Evolutionary conservation across 257 asterid genomes (phyloP).

Genomic region (Solanum sitiens): DNA sequence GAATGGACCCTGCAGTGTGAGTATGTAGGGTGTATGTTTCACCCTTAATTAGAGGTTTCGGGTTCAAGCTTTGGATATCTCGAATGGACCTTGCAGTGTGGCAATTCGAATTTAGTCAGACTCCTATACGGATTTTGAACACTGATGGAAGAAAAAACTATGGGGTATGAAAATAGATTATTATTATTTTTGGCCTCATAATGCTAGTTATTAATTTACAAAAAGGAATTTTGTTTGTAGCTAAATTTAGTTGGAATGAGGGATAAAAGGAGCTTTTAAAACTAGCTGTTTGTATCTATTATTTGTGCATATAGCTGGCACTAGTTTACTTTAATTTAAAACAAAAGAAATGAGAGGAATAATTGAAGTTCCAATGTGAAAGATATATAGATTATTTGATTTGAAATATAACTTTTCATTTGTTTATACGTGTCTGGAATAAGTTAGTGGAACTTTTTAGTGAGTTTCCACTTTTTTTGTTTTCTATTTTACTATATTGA

Average conservation of each 20-base stretch:
- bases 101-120: too few species aligned
- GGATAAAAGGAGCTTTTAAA: slow-evolving; percentile 43
- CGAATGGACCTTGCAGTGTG: rapidly evolving
- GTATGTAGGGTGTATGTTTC: background rate
- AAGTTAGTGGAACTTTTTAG: slow-evolving; percentile 56
- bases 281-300: slow-evolving; percentile 1
- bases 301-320: slow-evolving; percentile 40
- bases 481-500: background rate
- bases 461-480: slow-evolving; percentile 7
- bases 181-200: background rate
- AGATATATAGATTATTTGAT: slow-evolving; percentile 30
- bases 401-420: slow-evolving; percentile 53
- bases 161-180: background rate
- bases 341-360: slow-evolving; percentile 31
- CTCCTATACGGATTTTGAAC: background rate
- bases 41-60: rapidly evolving
- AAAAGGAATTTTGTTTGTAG: slow-evolving; percentile 28
- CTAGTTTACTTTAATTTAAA: slow-evolving; percentile 12
- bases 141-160: background rate
- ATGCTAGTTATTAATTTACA: slow-evolving; percentile 1
- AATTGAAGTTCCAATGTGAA: slow-evolving; percentile 47
- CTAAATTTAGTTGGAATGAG: slow-evolving; percentile 17
- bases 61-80: background rate
- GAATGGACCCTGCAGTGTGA: rapidly evolving
- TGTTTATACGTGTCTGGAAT: slow-evolving; percentile 53